Evolutionary conservation across 2,329 filamentous ascomycete genomes (phyloP), one percentile per base, ranked within the genome.

Genomic region (Pyrenochaeta sp.): DNA sequence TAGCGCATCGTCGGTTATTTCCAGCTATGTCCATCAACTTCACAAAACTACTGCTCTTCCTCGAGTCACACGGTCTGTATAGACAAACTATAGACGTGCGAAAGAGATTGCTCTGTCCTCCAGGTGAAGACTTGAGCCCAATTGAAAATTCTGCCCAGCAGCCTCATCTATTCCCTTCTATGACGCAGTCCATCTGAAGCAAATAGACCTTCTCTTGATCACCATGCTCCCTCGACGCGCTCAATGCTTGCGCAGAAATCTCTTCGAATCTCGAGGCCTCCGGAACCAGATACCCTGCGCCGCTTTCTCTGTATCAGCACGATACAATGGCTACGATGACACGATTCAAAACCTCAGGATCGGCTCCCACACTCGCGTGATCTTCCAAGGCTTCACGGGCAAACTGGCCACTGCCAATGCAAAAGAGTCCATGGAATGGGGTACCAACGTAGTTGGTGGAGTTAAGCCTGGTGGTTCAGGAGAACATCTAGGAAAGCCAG

Each of bases 391-490:
- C 1, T 88, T 88, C 67, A 89, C 86, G 13, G 85, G 85, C 72
- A 75, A 75, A 52, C 75, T 84, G 72, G 87, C 88, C 8, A 92
- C 88, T 2, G 81, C 82, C 55, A 91, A 93, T 71, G 88, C 88
- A 21, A 81, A 83, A 68, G 87, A 91, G 66, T 90, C 87, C 9
- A 73, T 92, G 45, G 83, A 78, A 68, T 93, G 87, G 81, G 89
- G 89, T 9, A 92, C 89, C 26, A 87, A 89, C 24, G 85, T 93
- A 46, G 87, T 93, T 0, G 89, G 89, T 20, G 88, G 88, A 18
- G 87, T 91, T 13, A 89, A 83, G 39, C 89, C 88, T 1, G 84
- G 84, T 3, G 82, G 85, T 35, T 80, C 83, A 44, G 84, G 84
- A 34, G 83, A 89, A 61, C 88, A 92, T 73, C 73, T 92, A 14